Evolutionary conservation across 2,329 filamentous ascomycete species (phyloP).

Genomic region (Fusarium domesticum): DNA sequence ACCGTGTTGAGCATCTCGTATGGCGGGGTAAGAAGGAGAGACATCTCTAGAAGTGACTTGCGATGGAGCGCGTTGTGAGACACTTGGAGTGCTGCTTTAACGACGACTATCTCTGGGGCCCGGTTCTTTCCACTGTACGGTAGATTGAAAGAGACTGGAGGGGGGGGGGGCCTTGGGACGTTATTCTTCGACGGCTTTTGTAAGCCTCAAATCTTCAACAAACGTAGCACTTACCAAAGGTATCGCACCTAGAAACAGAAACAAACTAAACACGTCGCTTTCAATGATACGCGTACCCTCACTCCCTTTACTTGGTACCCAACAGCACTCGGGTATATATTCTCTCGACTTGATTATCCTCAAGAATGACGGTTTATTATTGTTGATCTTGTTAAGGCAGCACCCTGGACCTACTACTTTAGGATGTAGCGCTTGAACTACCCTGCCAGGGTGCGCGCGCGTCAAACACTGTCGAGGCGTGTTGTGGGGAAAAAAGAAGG

Average conservation of each 20-base stretch:
- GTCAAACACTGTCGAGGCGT: slow-evolving; percentile 15
- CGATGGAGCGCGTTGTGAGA: slow-evolving; percentile 18
- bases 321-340: too few relatives aligned
- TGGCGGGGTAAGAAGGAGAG: slow-evolving; percentile 23
- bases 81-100: slow-evolving; percentile 25
- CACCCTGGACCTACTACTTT: slow-evolving; percentile 12
- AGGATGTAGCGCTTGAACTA: slow-evolving; percentile 16
- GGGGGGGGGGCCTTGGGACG: not conserved
- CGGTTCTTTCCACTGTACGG: slow-evolving; percentile 8
- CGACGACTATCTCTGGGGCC: not conserved
- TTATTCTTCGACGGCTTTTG: too few relatives aligned
- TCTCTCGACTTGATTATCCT: too few relatives aligned
- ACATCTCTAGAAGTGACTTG: slow-evolving; percentile 24
- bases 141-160: not conserved
- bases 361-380: too few relatives aligned
- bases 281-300: too few relatives aligned
- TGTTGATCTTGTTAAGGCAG: slow-evolving; percentile 9
- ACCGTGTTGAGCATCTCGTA: too few relatives aligned
- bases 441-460: slow-evolving; percentile 15
- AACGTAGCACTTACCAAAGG: too few relatives aligned
- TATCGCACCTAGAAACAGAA: too few relatives aligned
- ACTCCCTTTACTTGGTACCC: not conserved
- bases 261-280: too few relatives aligned
- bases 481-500: slow-evolving; percentile 14
- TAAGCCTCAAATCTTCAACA: too few relatives aligned